Evolutionary conservation across 2,329 filamentous ascomycete species (phyloP), one percentile per base, ranked within the genome.

Genomic region (Rasamsonia emersonii): DNA sequence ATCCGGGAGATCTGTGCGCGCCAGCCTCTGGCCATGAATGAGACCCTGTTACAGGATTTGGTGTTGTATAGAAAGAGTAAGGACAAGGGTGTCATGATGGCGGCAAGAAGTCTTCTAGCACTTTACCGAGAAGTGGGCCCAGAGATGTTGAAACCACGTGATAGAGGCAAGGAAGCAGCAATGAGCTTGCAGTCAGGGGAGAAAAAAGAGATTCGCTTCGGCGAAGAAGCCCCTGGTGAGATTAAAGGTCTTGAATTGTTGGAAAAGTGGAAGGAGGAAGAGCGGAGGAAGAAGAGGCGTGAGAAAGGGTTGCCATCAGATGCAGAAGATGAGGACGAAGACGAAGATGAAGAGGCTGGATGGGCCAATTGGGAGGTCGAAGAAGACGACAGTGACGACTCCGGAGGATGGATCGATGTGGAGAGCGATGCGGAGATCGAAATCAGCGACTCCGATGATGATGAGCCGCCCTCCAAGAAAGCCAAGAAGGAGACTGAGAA

Each of bases 61-160:
- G 86, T 96, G 7, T 82, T 91, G 67, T 96, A 98, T 62, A 77
- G 85, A 39, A 94, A 93, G 68, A 93, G 85, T 54, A 98, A 98
- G 56, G 91, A 98, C 54, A 98, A 96, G 67, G 88, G 89, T 38
- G 84, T 91, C n/a, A 88, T 93, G 75, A 96, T 98, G 91, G 91
- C 91, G 5, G 86, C 89, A 9, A 89, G 91, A 57, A 89, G 91
- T 42, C 67, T 98, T 5, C 68, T 98, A 24, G 86, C 85, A 15
- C 69, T 98, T 4, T 98, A 93, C 65, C 73, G 91, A 45, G 88
- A 96, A 52, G 82, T 94, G 9, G 86, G 82, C 20, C 85, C 91
- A 0, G 84, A 93, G 44, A 74, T 96, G 64, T 66, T 98, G 38
- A 82, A 81, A 60, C 93, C 86, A 68, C 77, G 82, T 51, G 91